These are phyloP conservation scores for Coccomyxa subellipsoidea DNA, from an alignment of 163 green algal species.

Conservation along the genomic window DNA sequence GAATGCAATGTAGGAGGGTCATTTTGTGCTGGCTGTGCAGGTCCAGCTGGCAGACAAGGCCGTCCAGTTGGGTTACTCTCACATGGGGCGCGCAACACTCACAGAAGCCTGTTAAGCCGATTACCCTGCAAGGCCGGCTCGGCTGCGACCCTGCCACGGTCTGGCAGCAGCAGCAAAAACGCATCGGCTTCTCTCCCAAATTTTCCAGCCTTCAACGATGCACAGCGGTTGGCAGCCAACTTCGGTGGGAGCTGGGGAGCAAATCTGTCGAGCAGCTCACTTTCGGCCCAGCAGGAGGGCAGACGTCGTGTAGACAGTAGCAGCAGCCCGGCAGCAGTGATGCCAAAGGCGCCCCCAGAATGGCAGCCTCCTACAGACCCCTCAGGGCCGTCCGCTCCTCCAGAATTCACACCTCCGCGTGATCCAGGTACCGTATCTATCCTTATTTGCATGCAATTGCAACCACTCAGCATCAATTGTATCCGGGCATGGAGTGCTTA, in stretches of 20 bases:
- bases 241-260: neutral
- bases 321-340: neutral
- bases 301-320: neutral
- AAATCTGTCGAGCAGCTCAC: neutral
- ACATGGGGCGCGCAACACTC: neutral
- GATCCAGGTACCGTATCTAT: neutral
- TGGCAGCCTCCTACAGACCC: constrained; percentile 1
- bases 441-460: no score
- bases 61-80: neutral
- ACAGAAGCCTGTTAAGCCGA: neutral
- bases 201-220: neutral
- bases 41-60: neutral
- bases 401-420: neutral
- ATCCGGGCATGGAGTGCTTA: no score
- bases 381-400: neutral
- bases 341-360: constrained; percentile 4
- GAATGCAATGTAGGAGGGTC: neutral
- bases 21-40: neutral
- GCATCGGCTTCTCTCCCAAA: neutral
- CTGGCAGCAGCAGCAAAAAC: neutral
- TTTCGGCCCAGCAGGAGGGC: neutral
- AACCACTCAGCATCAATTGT: no score
- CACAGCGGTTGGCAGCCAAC: neutral
- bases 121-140: neutral
- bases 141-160: neutral